Base-by-base conservation (phyloP, 2,329 filamentous ascomycete species). In the Diaporthe australafricana region DNA sequence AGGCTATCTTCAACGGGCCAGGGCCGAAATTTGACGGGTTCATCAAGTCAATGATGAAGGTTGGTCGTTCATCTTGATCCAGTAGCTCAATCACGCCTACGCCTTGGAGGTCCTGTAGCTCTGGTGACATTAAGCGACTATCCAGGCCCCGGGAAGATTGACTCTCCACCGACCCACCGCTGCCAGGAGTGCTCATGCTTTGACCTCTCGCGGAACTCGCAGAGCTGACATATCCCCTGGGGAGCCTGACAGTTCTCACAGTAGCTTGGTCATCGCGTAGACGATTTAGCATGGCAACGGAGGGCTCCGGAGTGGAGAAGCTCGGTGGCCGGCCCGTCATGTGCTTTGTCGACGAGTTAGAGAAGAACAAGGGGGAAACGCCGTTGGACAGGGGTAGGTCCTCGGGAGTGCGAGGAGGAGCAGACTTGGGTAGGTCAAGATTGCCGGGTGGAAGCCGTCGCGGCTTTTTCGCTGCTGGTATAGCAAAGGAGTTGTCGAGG, bases 11-110 rank as follows among this genome's bases (percentile, higher is more conserved):
- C 47, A 95, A 80, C 1, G 85, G 84, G 0, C 87, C 86, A 1
- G 86, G 83, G 27, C 82, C 83, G 57, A 84, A 86, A 75, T 91
- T 91, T n/a, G 82, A 80, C 1, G 85, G 80, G 76, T 92, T 89
- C 9, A 85, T 84, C 65, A 93, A 81, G 77, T 96, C 93, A 42
- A 96, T 85, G 52, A 96, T 87, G 76, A 96, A 94, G 0, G 92
- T 93, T 3, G 93, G 94, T 57, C 94, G 86, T 63, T 92, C 89
- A 78, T 96, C 94, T 75, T 93, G 89, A 77, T 96, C 93, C 50
- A 96, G 81, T 48, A 96, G 83, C 79, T 96, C 94, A 25, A 92
- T 82, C 12, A 94, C 87, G 30, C 92, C 91, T 66, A 95, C 85
- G 32, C 88, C 87, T 52, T 89, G 88, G 5, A 95, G 84, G 65